Evolutionary conservation across 2,329 filamentous ascomycete genomes (phyloP).

Genomic region (Sarocladium kiliense): DNA sequence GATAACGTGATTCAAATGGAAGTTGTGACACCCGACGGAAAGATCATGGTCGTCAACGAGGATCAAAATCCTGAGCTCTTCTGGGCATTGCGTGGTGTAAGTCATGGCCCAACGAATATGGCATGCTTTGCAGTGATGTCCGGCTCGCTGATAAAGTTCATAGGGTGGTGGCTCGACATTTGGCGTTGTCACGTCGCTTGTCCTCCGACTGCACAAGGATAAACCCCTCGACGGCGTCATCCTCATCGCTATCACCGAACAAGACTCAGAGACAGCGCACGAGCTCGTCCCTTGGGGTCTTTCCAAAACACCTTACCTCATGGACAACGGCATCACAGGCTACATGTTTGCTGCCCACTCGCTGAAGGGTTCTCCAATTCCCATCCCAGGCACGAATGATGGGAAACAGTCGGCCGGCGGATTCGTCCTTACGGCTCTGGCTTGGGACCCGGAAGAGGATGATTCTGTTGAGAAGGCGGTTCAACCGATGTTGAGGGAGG

Average conservation of each 20-base stretch:
- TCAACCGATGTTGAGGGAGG: not conserved
- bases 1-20: slow-evolving; percentile 51
- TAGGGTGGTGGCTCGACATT: slow-evolving; percentile 57
- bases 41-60: slow-evolving; percentile 39
- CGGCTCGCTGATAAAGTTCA: not conserved
- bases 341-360: not conserved
- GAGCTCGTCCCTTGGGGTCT: slow-evolving; percentile 17
- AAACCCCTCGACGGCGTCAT: not conserved
- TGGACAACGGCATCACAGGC: slow-evolving; percentile 34
- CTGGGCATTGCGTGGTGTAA: slow-evolving; percentile 52
- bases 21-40: slow-evolving; percentile 41
- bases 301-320: slow-evolving; percentile 21
- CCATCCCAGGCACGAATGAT: not conserved
- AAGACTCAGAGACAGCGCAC: slow-evolving; percentile 23
- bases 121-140: not conserved
- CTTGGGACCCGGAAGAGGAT: not conserved
- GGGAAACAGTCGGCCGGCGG: not conserved
- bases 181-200: slow-evolving; percentile 52
- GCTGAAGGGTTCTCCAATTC: not conserved
- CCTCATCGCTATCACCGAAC: not conserved
- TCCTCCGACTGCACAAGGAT: slow-evolving; percentile 34
- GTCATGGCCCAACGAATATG: not conserved
- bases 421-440: not conserved
- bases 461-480: not conserved
- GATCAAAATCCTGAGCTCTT: slow-evolving; percentile 48